phyloP scores from a whole-genome alignment of 345 rosid species.

The Corchorus capsularis region DNA sequence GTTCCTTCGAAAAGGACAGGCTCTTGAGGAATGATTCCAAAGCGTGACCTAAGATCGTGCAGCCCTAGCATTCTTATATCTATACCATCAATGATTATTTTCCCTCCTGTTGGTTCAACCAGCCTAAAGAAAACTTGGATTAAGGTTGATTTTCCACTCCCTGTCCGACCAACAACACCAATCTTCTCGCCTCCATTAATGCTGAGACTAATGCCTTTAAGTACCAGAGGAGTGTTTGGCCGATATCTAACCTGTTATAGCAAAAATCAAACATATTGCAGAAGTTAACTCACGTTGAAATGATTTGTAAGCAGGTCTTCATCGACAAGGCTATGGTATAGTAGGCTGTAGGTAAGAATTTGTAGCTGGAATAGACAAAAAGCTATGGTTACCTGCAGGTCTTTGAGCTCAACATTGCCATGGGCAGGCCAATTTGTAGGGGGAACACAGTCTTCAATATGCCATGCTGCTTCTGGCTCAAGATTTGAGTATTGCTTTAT shows the following conservation, averaged over 20 bases:
- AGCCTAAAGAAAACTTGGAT: slow-evolving; percentile 89
- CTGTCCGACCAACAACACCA: slow-evolving; percentile 93
- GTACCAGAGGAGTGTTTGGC: slow-evolving; percentile 82
- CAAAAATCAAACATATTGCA: slow-evolving; percentile 18
- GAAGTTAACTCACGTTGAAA: no score
- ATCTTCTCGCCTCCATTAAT: slow-evolving; percentile 88
- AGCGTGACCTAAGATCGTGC: slow-evolving; percentile 90
- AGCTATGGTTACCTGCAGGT: slow-evolving; percentile 85
- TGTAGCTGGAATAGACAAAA: no score
- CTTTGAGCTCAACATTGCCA: slow-evolving; percentile 72
- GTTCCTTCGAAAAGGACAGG: slow-evolving; percentile 98
- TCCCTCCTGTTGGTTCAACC: slow-evolving; percentile 88
- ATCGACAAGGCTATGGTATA: no score
- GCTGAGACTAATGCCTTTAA: slow-evolving; percentile 76
- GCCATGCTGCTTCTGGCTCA: slow-evolving; percentile 80
- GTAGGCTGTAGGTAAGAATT: no score
- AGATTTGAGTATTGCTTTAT: slow-evolving; percentile 85
- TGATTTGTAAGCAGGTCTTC: no score
- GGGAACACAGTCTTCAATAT: slow-evolving; percentile 53
- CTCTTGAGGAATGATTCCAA: slow-evolving; percentile 96
- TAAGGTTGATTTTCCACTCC: slow-evolving; percentile 93
- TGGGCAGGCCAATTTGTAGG: slow-evolving; percentile 76
- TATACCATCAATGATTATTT: slow-evolving; percentile 78
- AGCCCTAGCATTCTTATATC: slow-evolving; percentile 72
- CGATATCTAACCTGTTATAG: slow-evolving; percentile 83